Base-by-base conservation (phyloP, 805 yeast genomes). In the Candida pseudoglaebosa region DNA sequence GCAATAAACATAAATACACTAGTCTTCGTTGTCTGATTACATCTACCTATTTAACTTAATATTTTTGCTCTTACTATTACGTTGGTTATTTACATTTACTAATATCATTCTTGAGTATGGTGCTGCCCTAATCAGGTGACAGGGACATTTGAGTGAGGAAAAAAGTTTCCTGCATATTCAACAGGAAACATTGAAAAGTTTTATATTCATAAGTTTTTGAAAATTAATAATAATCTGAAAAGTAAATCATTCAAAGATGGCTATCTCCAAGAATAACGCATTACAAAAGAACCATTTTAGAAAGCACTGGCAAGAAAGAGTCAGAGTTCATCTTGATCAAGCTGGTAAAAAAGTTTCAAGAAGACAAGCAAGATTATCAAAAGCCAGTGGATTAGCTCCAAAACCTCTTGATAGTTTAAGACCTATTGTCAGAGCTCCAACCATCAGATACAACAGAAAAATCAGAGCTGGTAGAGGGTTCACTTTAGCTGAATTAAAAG, bases 291-390 rank as follows among this genome's bases (percentile, higher is more conserved):
- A 91, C 84, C 99, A 93, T 82, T 91, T 91, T 95, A 85, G 97
- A 82, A 91, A 91, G 87, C 91, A 91, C 95, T 93, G 99, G 99
- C 98, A 93, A 80, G 95, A 88, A 77, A 87, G 98, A 70, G 99
- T 93, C 82, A 87, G 80, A 73, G 96, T 88, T 65, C 99, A 95
- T 89, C 85, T 93, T 71, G 97, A 93, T 91, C 99, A 93, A 82
- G 96, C 99, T 68, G 99, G 99, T 73, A 89, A 91, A 84, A 93
- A 93, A 84, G 89, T 77, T 66, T 82, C 95, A 54, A 89, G 99
- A 84, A 85, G 99, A 79, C 78, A 76, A 57, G 84, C 96, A 57
- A 88, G 99, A 78, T 84, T 86, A 68, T 63, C 83, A 62, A 90
- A 85, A 80, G 95, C 96, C 61, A 96, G 96, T 62, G 77, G 77